Conservation (phyloP, 2,329 filamentous ascomycete genomes). For the Chaetomiaceae sp. region DNA sequence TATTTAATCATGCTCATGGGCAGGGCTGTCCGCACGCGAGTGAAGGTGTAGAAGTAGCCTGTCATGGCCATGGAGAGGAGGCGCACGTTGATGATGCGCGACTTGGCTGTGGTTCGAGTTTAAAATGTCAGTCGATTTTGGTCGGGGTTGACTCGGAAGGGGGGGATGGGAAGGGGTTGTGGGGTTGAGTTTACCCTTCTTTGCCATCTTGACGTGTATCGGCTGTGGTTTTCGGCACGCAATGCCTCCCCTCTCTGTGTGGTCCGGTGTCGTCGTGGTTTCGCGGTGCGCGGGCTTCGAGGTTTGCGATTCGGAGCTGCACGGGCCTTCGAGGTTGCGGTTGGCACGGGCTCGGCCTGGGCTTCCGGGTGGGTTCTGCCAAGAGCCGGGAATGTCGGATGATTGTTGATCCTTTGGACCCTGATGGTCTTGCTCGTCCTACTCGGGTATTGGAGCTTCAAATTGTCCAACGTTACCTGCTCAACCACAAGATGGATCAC, state of each 20-base stretch:
- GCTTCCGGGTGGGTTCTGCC: background rate
- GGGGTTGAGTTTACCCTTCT: conserved; percentile 25
- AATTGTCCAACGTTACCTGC: too few relatives aligned
- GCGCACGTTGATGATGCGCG: conserved; percentile 86
- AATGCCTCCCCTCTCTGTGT: background rate
- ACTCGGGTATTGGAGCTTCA: too few relatives aligned
- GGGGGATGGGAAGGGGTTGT: background rate
- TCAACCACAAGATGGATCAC: too few relatives aligned
- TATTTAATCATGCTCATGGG: conserved; percentile 99
- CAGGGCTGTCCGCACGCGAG: conserved; percentile 71
- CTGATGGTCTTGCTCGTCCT: too few relatives aligned
- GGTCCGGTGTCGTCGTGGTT: background rate
- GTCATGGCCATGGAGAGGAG: conserved; percentile 98
- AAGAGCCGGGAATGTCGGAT: too few relatives aligned
- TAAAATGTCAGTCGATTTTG: background rate
- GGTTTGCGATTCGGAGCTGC: conserved; percentile 13
- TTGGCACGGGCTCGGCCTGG: background rate
- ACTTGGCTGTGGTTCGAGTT: conserved; percentile 60
- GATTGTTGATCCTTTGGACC: too few relatives aligned
- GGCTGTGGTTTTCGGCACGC: background rate
- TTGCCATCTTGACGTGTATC: conserved; percentile 20
- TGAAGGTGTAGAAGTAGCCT: conserved; percentile 91
- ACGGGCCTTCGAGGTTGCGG: too few relatives aligned
- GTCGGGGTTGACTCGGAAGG: background rate
- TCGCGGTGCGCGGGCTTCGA: background rate